Conservation (phyloP, 2,329 filamentous ascomycete genomes). For the Cladorrhinum sp. region DNA sequence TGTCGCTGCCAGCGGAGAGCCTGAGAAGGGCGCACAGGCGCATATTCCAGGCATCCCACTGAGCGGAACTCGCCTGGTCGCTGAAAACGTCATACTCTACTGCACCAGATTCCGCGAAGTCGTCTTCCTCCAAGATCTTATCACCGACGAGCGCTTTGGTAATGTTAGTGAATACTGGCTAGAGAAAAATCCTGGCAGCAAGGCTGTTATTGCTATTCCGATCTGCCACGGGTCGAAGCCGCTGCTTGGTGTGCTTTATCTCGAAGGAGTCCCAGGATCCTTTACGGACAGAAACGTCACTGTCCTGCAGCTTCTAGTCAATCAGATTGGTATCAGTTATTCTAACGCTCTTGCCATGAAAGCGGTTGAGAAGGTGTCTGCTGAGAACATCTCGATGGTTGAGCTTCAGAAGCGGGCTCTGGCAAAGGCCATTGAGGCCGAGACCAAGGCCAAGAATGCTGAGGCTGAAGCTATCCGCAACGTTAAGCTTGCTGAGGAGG, state of each 20-base stretch:
- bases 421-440: slow-evolving; percentile 67
- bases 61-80: slow-evolving; percentile 64
- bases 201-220: slow-evolving; percentile 75
- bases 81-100: slow-evolving; percentile 73
- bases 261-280: slow-evolving; percentile 70
- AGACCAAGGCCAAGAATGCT: slow-evolving; percentile 72
- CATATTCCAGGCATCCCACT: slow-evolving; percentile 65
- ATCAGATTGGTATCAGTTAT: slow-evolving; percentile 73
- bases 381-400: slow-evolving; percentile 75
- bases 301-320: slow-evolving; percentile 68
- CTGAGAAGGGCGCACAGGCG: slow-evolving; percentile 64
- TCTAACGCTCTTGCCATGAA: slow-evolving; percentile 66
- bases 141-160: slow-evolving; percentile 73
- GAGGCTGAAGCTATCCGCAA: slow-evolving; percentile 75
- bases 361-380: slow-evolving; percentile 72
- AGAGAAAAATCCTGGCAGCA: slow-evolving; percentile 64
- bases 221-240: slow-evolving; percentile 70
- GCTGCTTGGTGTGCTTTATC: slow-evolving; percentile 70
- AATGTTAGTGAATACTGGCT: slow-evolving; percentile 71
- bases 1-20: slow-evolving; percentile 70
- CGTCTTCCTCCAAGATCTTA: slow-evolving; percentile 70
- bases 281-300: slow-evolving; percentile 73
- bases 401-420: slow-evolving; percentile 72
- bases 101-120: slow-evolving; percentile 72
- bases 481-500: slow-evolving; percentile 78